Percentiles rank a stretch among this genome's conserved stretches.
Evolutionary conservation across 2,329 filamentous ascomycete species (phyloP).

Genomic region (Xylariaceae sp.): DNA sequence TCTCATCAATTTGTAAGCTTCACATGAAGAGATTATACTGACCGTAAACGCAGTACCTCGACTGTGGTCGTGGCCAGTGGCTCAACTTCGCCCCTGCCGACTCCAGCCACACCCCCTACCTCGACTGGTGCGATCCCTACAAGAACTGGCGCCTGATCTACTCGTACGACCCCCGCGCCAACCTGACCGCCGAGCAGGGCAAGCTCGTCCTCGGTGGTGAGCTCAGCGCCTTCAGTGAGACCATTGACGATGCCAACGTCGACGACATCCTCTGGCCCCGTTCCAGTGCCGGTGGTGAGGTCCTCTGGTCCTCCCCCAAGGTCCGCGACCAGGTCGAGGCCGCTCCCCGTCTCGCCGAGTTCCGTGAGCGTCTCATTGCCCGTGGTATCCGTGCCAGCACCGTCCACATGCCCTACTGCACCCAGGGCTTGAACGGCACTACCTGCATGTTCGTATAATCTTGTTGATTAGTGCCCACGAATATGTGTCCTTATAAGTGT

Average conservation of each 20-base stretch:
- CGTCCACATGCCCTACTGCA: slow-evolving; percentile 69
- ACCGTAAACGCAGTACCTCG: slow-evolving; percentile 57
- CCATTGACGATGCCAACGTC: slow-evolving; percentile 67
- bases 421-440: slow-evolving; percentile 50
- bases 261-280: slow-evolving; percentile 76
- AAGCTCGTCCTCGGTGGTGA: slow-evolving; percentile 76
- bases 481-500: not conserved
- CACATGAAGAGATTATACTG: not conserved
- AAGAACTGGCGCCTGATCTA: slow-evolving; percentile 83
- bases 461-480: too few relatives aligned
- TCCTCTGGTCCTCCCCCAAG: slow-evolving; percentile 69
- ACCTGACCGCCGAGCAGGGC: slow-evolving; percentile 55
- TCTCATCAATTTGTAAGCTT: not conserved
- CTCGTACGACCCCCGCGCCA: slow-evolving; percentile 66
- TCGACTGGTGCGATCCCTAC: slow-evolving; percentile 73
- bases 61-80: slow-evolving; percentile 78
- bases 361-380: slow-evolving; percentile 69
- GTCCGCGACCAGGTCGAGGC: slow-evolving; percentile 69
- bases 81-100: slow-evolving; percentile 59
- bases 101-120: slow-evolving; percentile 59
- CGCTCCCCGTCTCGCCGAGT: slow-evolving; percentile 63
- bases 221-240: slow-evolving; percentile 76
- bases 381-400: slow-evolving; percentile 59
- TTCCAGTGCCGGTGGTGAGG: slow-evolving; percentile 66
- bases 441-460: slow-evolving; percentile 36